A percentile compares a stretch with the other conserved stretches of the same genome.
phyloP scores from a whole-genome alignment of 2,329 filamentous ascomycete genomes.

The Diaporthe velutina region DNA sequence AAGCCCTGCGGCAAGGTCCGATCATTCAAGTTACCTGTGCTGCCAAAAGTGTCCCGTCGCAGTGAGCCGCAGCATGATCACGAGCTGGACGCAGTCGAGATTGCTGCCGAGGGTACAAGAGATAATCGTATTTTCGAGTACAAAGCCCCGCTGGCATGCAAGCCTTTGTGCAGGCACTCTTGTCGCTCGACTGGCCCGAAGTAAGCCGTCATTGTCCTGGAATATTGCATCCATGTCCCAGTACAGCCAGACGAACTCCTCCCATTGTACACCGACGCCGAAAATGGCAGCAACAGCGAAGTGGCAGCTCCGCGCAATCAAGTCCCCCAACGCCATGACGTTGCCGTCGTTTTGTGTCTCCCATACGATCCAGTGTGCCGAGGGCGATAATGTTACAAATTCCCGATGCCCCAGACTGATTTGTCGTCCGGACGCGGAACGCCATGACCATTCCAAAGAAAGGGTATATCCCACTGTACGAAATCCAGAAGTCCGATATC shows the following conservation, averaged over 20 bases:
- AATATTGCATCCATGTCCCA: not conserved
- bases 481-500: not conserved
- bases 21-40: too few species aligned
- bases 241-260: too few species aligned
- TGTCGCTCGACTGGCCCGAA: not conserved
- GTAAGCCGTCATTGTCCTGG: slow-evolving; percentile 15
- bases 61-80: slow-evolving; percentile 1
- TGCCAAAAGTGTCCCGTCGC: not conserved
- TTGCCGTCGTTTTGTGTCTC: slow-evolving; percentile 25
- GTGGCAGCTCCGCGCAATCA: not conserved
- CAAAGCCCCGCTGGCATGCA: slow-evolving; percentile 25
- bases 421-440: slow-evolving; percentile 20
- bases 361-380: slow-evolving; percentile 12
- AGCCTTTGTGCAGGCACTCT: slow-evolving; percentile 17
- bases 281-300: slow-evolving; percentile 10
- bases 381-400: slow-evolving; percentile 22
- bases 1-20: slow-evolving; percentile 25
- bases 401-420: not conserved
- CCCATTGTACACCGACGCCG: not conserved
- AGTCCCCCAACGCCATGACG: slow-evolving; percentile 20
- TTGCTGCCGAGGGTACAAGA: not conserved
- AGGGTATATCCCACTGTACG: slow-evolving; percentile 30
- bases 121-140: slow-evolving; percentile 28
- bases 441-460: slow-evolving; percentile 26
- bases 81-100: not conserved